A percentile compares a stretch with the other conserved stretches of the same genome.
Evolutionary conservation across 768 basidiomycete species (phyloP).

Genomic region (Nevesoporus exiguus): DNA sequence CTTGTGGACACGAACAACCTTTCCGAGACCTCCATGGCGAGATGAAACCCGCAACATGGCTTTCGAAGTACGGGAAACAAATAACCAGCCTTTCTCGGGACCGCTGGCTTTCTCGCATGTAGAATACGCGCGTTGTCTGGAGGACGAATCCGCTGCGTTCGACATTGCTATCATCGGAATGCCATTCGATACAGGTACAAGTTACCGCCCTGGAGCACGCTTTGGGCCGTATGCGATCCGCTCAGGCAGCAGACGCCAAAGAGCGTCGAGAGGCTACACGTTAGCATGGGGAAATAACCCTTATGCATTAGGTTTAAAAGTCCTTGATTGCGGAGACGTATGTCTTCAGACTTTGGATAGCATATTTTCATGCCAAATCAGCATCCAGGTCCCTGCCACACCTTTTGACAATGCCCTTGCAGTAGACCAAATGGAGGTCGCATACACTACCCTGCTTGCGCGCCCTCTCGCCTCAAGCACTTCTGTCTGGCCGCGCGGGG

Average conservation of each 20-base stretch:
- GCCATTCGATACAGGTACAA: conserved; percentile 71
- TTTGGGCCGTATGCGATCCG: conserved; percentile 88
- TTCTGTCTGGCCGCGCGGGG: conserved; percentile 25
- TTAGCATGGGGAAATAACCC: conserved; percentile 72
- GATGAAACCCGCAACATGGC: conserved; percentile 45
- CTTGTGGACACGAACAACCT: conserved; percentile 15
- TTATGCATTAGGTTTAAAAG: conserved; percentile 50
- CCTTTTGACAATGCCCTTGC: conserved; percentile 84
- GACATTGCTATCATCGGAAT: conserved; percentile 78
- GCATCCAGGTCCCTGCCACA: conserved; percentile 60
- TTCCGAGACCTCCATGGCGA: conserved; percentile 3
- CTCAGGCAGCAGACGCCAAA: conserved; percentile 68
- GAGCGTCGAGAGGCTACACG: conserved; percentile 59
- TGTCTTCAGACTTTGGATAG: neutral
- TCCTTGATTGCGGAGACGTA: conserved; percentile 86
- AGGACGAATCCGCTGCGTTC: conserved; percentile 18
- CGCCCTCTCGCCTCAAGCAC: conserved; percentile 40
- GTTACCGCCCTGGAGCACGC: conserved; percentile 62
- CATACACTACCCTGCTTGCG: conserved; percentile 72
- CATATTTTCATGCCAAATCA: neutral
- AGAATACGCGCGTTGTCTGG: conserved; percentile 45
- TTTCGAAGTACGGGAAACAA: conserved; percentile 71
- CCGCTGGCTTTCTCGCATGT: conserved; percentile 82
- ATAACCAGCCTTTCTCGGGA: conserved; percentile 76
- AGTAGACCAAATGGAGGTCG: conserved; percentile 83